Evolutionary conservation across 2,329 filamentous ascomycete species (phyloP).

Genomic region (Bipolaris oryzae): DNA sequence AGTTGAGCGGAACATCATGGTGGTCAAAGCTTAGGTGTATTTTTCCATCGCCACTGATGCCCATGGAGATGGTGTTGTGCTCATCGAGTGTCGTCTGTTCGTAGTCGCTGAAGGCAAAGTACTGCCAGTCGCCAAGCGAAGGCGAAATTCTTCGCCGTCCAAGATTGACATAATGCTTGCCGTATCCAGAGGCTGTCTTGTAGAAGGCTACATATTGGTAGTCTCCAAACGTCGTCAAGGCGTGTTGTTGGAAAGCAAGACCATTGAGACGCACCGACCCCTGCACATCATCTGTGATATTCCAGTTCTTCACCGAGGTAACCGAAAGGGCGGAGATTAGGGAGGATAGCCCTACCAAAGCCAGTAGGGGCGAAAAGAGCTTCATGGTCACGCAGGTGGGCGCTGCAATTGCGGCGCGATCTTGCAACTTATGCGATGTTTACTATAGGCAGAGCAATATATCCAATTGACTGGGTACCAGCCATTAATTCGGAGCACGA

Average conservation of each 20-base stretch:
- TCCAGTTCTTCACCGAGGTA: constrained; percentile 34
- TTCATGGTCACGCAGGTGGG: constrained; percentile 20
- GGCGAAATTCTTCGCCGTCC: constrained; percentile 53
- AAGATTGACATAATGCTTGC: constrained; percentile 52
- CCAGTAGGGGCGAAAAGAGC: constrained; percentile 14
- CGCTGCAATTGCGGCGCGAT: neutral
- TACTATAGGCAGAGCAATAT: neutral
- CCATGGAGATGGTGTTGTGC: constrained; percentile 61
- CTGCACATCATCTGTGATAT: constrained; percentile 43
- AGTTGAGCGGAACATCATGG: constrained; percentile 50
- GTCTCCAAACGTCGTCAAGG: constrained; percentile 54
- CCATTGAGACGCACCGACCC: constrained; percentile 53
- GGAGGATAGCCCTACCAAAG: constrained; percentile 19
- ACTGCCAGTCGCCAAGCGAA: constrained; percentile 52
- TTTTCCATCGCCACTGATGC: constrained; percentile 59
- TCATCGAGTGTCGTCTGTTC: constrained; percentile 58
- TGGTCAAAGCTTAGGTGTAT: constrained; percentile 62
- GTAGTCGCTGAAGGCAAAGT: constrained; percentile 57
- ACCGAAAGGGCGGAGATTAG: constrained; percentile 32
- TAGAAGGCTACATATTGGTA: constrained; percentile 60
- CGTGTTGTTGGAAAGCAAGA: constrained; percentile 58
- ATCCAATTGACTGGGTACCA: neutral
- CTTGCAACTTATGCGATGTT: neutral
- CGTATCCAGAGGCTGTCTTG: constrained; percentile 39
- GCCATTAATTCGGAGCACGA: neutral